A percentile compares a stretch with the other conserved stretches of the same genome.
phyloP scores from a whole-genome alignment of 352 stramenopile species.

The Globisporangium nodosum region DNA sequence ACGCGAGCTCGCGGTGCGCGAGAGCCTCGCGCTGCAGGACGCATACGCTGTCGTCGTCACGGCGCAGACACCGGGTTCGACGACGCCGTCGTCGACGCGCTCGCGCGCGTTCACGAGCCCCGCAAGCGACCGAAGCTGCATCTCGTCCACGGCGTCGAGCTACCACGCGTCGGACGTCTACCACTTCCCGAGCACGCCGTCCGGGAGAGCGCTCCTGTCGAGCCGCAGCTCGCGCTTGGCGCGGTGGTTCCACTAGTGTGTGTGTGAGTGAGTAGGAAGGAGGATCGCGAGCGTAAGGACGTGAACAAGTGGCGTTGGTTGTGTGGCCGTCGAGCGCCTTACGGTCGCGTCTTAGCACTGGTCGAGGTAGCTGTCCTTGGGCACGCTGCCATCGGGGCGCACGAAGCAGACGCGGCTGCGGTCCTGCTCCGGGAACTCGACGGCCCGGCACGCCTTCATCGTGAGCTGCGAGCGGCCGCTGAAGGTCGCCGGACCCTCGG shows the following conservation, averaged over 20 bases:
- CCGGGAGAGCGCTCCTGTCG: neutral
- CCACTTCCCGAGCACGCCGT: neutral
- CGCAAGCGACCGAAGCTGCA: neutral
- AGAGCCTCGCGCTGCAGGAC: conserved; percentile 14
- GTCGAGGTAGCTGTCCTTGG: too few relatives aligned
- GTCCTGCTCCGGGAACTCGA: too few relatives aligned
- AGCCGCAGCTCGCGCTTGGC: neutral
- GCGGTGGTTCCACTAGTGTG: neutral
- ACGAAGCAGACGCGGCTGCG: too few relatives aligned
- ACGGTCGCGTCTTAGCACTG: too few relatives aligned
- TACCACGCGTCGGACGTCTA: neutral
- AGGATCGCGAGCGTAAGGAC: too few relatives aligned
- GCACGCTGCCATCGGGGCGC: too few relatives aligned
- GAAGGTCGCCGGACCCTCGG: too few relatives aligned
- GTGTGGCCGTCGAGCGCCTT: too few relatives aligned
- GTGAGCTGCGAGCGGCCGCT: too few relatives aligned
- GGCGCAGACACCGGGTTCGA: neutral
- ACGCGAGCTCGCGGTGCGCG: conserved; percentile 20
- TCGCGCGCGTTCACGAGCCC: neutral
- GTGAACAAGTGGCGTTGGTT: too few relatives aligned
- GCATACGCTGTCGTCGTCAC: conserved; percentile 6
- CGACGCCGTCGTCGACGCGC: neutral
- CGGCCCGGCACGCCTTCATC: too few relatives aligned
- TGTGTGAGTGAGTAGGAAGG: too few relatives aligned
- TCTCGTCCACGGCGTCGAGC: neutral